phyloP scores from a whole-genome alignment of 345 rosid species.

The Fremontodendron californicum region DNA sequence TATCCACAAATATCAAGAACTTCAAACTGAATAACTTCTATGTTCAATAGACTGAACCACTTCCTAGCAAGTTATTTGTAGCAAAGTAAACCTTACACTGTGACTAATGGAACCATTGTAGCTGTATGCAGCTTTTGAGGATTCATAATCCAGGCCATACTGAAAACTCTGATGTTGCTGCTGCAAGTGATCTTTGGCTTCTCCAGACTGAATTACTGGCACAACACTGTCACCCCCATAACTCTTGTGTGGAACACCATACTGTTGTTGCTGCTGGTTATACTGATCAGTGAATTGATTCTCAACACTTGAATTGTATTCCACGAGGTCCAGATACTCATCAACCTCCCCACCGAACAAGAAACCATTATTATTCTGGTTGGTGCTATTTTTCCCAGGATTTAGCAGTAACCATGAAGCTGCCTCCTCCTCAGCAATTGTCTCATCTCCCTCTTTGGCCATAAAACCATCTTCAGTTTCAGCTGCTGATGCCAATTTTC shows the following conservation, averaged over 20 bases:
- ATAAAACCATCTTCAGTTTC: conserved; percentile 32
- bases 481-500: conserved; percentile 13
- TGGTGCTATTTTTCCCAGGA: conserved; percentile 39
- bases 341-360: conserved; percentile 55
- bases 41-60: too few relatives aligned
- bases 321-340: conserved; percentile 76
- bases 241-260: conserved; percentile 37
- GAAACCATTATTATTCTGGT: conserved; percentile 47
- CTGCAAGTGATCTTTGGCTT: conserved; percentile 42
- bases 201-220: conserved; percentile 52
- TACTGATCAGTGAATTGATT: conserved; percentile 44
- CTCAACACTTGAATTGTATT: conserved; percentile 53
- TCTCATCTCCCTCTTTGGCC: conserved; percentile 30
- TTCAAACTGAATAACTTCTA: too few relatives aligned
- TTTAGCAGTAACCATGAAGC: conserved; percentile 76
- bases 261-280: conserved; percentile 29
- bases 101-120: conserved; percentile 44
- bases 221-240: conserved; percentile 68
- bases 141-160: conserved; percentile 44
- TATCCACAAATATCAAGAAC: too few relatives aligned
- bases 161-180: conserved; percentile 42
- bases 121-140: conserved; percentile 45
- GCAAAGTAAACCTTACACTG: conserved; percentile 49
- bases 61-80: not conserved
- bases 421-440: conserved; percentile 56